These are phyloP conservation scores for Clonostachys rhizophaga DNA, from an alignment of 2,329 filamentous ascomycete species.

Conservation along the genomic window DNA sequence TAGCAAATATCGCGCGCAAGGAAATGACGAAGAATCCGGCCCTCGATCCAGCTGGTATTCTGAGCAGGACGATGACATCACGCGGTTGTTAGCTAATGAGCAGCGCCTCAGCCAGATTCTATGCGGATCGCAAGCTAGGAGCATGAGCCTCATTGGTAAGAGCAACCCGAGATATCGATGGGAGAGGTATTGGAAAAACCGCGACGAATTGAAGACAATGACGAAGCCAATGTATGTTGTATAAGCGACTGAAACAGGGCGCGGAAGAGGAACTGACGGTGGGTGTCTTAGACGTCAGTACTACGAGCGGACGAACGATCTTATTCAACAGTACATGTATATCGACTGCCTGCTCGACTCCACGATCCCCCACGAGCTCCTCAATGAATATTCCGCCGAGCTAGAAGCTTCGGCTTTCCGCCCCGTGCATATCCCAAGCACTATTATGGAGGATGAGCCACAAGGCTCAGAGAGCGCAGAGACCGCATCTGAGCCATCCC, in stretches of 20 bases:
- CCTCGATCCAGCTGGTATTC: too few species aligned
- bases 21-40: constrained; percentile 21
- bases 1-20: constrained; percentile 6
- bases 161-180: constrained; percentile 83
- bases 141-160: constrained; percentile 82
- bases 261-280: too few species aligned
- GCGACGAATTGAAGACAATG: constrained; percentile 68
- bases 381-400: constrained; percentile 78
- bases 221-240: constrained; percentile 58
- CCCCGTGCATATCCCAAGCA: constrained; percentile 60
- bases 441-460: constrained; percentile 67
- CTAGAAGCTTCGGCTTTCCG: constrained; percentile 50
- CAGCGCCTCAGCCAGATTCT: constrained; percentile 55
- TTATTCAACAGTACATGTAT: constrained; percentile 89
- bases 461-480: constrained; percentile 20
- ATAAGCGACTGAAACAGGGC: background rate
- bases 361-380: constrained; percentile 82
- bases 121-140: constrained; percentile 69
- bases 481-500: background rate
- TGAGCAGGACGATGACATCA: constrained; percentile 35
- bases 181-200: constrained; percentile 81
- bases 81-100: constrained; percentile 45
- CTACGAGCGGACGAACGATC: constrained; percentile 83
- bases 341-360: constrained; percentile 90
- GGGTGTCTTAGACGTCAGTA: constrained; percentile 58